phyloP scores from a whole-genome alignment of 805 yeast species.

The Yarrowia keelungensis region DNA sequence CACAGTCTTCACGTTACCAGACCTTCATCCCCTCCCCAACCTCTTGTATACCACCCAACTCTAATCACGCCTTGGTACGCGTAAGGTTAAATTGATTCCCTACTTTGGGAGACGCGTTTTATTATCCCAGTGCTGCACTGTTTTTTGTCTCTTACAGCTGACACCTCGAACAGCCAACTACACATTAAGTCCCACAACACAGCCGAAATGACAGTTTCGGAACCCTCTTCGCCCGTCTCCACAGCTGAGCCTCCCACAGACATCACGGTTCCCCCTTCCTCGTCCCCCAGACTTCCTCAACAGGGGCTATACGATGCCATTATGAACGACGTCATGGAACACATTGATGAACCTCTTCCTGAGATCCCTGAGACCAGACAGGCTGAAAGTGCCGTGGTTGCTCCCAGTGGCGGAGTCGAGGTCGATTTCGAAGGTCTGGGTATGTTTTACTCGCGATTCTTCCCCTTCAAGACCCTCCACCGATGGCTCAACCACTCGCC shows the following conservation, averaged over 20 bases:
- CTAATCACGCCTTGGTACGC: slow-evolving; percentile 5
- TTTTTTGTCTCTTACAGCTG: slow-evolving; percentile 14
- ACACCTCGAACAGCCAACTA: neutral
- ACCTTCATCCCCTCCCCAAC: too few species aligned
- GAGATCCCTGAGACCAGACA: slow-evolving; percentile 7
- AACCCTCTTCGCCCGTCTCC: slow-evolving; percentile 36
- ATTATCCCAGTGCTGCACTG: neutral
- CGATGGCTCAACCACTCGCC: slow-evolving; percentile 91
- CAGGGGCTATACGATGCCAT: slow-evolving; percentile 23
- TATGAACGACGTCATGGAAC: slow-evolving; percentile 26
- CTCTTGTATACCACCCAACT: neutral
- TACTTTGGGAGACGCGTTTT: slow-evolving; percentile 10
- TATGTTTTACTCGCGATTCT: slow-evolving; percentile 52
- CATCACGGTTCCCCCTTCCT: slow-evolving; percentile 33
- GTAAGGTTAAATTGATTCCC: slow-evolving; percentile 14
- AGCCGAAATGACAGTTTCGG: slow-evolving; percentile 21
- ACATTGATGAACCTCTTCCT: slow-evolving; percentile 4
- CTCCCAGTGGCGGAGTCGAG: neutral
- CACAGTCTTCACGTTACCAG: too few species aligned
- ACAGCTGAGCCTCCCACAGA: slow-evolving; percentile 27
- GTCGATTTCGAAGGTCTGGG: slow-evolving; percentile 21
- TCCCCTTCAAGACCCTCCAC: slow-evolving; percentile 81
- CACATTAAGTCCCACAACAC: neutral
- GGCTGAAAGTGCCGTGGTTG: neutral
- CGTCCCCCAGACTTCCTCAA: slow-evolving; percentile 27